Evolutionary conservation across 192 early-diverging fungal genomes (phyloP), one percentile per base, ranked within the genome.

Genomic region (Gorgonomyces haynaldii): DNA sequence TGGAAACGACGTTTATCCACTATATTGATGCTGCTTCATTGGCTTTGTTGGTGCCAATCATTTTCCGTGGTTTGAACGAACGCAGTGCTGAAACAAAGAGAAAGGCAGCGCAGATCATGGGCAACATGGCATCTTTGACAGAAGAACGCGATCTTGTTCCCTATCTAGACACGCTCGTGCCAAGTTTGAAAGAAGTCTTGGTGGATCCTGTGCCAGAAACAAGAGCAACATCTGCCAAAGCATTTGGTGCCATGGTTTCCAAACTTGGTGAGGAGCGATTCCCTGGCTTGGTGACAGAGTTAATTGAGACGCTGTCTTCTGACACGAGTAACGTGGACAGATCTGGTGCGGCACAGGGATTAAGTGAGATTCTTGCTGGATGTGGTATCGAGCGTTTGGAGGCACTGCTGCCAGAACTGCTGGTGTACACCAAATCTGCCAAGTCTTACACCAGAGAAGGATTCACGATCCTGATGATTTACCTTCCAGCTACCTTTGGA

Each of bases 11-110:
- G 2, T 98, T 98, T 54, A 86, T 97, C 15, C 96, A 98, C 66
- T 98, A 98, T 62, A 91, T 98, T 43, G 96, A 98, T 60, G 83
- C 94, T 9, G 90, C 96, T 21, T 90, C 86, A 8, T 61, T 98
- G 41, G 96, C 94, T 10, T 70, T 97, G 41, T 81, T 98, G 19
- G 85, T 97, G 44, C 96, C 96, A 2, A 89, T 98, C 35, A 56
- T 97, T 28, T 79, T 89, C 58, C 82, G 94, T 45, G 96, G 94
- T 45, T 69, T 98, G 68, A 75, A 78, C 22, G 88, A 88, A 41
- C 81, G 96, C 44, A 69, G 71, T 19, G 89, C 93, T 5, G 80
- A 90, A 28, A 83, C 84, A 48, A 96, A 97, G 75, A 95, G 88
- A 57, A 84, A 82, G 40, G 85, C 92, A 13, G 88, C 96, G 9